phyloP scores from a whole-genome alignment of 2,329 filamentous ascomycete genomes.

The Penicillium sp. region DNA sequence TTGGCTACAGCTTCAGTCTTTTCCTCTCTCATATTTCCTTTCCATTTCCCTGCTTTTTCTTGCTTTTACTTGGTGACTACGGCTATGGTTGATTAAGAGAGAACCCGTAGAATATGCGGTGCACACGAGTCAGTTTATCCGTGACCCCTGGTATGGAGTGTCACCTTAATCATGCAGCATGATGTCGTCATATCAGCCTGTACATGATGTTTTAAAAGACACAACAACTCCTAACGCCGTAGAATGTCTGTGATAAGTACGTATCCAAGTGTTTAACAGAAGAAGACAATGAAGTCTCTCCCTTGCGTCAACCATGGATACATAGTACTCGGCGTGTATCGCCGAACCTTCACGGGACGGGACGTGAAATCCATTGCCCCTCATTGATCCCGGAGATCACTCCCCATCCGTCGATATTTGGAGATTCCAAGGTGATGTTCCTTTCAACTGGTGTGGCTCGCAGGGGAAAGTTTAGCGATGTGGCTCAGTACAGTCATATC shows the following conservation, averaged over 20 bases:
- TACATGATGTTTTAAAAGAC: background rate
- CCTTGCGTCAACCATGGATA: slow-evolving; percentile 36
- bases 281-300: slow-evolving; percentile 8
- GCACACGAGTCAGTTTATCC: slow-evolving; percentile 3
- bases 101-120: slow-evolving; percentile 17
- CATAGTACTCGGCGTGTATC: slow-evolving; percentile 23
- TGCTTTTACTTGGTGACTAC: background rate
- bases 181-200: slow-evolving; percentile 19
- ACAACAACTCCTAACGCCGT: too few species aligned
- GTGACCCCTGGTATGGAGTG: slow-evolving; percentile 8
- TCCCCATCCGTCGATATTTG: slow-evolving; percentile 6
- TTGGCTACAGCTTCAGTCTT: background rate
- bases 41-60: slow-evolving; percentile 1
- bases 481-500: slow-evolving; percentile 20
- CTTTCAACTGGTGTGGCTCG: slow-evolving; percentile 10
- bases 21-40: background rate
- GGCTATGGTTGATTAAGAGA: background rate
- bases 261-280: too few species aligned
- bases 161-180: slow-evolving; percentile 8
- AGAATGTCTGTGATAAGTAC: too few species aligned
- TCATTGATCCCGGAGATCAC: slow-evolving; percentile 4
- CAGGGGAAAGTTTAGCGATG: slow-evolving; percentile 17
- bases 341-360: slow-evolving; percentile 43
- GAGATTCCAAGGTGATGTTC: background rate
- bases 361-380: slow-evolving; percentile 23